Evolutionary conservation across 257 asterid species (phyloP), one percentile per base, ranked within the genome.

Genomic region (Anisodus tanguticus): DNA sequence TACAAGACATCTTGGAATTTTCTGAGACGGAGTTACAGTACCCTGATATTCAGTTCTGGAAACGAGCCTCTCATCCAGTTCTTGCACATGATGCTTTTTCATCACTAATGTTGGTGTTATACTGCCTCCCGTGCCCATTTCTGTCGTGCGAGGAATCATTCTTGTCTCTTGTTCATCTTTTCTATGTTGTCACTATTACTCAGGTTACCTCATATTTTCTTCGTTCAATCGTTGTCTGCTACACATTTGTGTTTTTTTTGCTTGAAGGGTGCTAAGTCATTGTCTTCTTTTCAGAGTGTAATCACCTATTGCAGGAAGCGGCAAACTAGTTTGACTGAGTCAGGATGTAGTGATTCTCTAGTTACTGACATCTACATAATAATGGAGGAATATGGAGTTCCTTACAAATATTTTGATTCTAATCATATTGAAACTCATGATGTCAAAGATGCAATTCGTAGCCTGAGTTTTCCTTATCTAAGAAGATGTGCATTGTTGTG

Each of bases 401-500:
- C 93, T 59, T 54, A 87, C 82, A 88, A 85, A 72, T 89, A 88
- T 88, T 93, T 95, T 71, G 90, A 91, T 87, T 88, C 93, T 78
- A 83, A 91, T 84, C 85, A 83, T 87, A 83, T 90, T 78, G 87
- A 91, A 84, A 84, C 89, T 77, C 87, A 83, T 80, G 92, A 91
- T 87, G 79, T 93, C 80, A 86, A 88, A 81, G 93, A 92, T 83
- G 87, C 94, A 9, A 91, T 97, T 72, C 95, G 96, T 60, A 87
- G 96, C 88, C 83, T 93, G 87, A 92, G 94, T 57, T 92, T 90
- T 88, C 99, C 99, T 37, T 97, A 85, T 84, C 86, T 97, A 86
- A 90, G 99, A 86, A 90, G 97, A 92, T 97, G 98, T 86, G 98
- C 97, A 72, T 84, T 97, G 88, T 90, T 97, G 72, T 93, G 98